Percentiles rank a stretch among this genome's conserved stretches.
Evolutionary conservation across 139 green algal species (phyloP).

Genomic region (Tetraselmis striata): DNA sequence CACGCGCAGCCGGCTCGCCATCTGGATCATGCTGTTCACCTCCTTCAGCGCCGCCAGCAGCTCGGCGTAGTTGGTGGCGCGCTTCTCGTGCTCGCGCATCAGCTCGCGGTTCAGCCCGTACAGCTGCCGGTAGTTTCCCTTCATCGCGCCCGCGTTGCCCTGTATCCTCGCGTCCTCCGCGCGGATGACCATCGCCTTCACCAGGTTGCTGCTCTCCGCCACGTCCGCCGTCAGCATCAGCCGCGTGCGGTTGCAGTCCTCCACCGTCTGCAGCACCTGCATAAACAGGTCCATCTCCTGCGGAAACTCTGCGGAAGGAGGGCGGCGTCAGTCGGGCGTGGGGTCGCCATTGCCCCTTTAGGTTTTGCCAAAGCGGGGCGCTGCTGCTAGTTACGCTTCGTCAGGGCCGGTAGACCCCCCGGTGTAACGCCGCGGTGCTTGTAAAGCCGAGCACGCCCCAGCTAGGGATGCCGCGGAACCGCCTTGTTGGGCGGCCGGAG

Average conservation of each 20-base stretch:
- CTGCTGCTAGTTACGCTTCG: too few species aligned
- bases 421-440: too few species aligned
- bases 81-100: slow-evolving; percentile 59
- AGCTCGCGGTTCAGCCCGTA: slow-evolving; percentile 66
- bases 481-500: too few species aligned
- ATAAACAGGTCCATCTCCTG: slow-evolving; percentile 46
- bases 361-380: too few species aligned
- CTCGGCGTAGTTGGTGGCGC: slow-evolving; percentile 51
- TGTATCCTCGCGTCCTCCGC: slow-evolving; percentile 67
- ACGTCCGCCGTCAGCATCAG: slow-evolving; percentile 50
- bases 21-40: slow-evolving; percentile 73
- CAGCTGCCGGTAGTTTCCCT: slow-evolving; percentile 30
- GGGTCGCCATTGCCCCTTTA: too few species aligned
- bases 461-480: too few species aligned
- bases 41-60: slow-evolving; percentile 52
- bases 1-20: slow-evolving; percentile 47
- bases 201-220: slow-evolving; percentile 43
- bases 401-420: too few species aligned
- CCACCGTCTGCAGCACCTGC: slow-evolving; percentile 42
- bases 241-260: slow-evolving; percentile 52
- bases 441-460: too few species aligned
- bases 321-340: too few species aligned
- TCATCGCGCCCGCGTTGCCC: slow-evolving; percentile 36
- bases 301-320: slow-evolving; percentile 49
- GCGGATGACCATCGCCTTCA: slow-evolving; percentile 56